Evolutionary conservation across 805 yeast genomes (phyloP).

Genomic region (Wickerhamomyces canadensis): DNA sequence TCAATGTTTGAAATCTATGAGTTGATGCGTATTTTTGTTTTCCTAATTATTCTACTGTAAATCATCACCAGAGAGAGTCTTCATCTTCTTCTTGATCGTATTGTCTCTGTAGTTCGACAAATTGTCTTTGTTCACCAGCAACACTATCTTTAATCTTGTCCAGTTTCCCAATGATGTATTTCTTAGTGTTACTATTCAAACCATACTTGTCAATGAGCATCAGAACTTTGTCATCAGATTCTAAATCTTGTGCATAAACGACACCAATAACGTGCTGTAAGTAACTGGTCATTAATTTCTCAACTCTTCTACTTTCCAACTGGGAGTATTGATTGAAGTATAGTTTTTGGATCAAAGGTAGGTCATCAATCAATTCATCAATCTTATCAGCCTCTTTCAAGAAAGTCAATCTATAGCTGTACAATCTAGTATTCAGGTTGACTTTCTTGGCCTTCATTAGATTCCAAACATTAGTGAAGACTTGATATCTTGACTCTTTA

Average conservation of each 20-base stretch:
- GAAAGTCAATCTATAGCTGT: slow-evolving; percentile 7
- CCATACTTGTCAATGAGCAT: slow-evolving; percentile 5
- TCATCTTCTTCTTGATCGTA: slow-evolving; percentile 28
- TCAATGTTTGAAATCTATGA: too few species aligned
- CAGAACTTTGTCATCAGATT: slow-evolving; percentile 5
- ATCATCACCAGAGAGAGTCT: slow-evolving; percentile 22
- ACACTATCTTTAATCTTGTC: slow-evolving; percentile 1
- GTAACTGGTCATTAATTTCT: slow-evolving; percentile 11
- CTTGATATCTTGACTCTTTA: slow-evolving; percentile 1
- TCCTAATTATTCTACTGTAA: too few species aligned
- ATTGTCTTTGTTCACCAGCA: slow-evolving; percentile 8
- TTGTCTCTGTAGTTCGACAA: slow-evolving; percentile 21
- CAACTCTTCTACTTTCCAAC: slow-evolving; percentile 4
- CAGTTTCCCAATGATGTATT: not conserved
- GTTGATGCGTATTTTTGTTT: too few species aligned
- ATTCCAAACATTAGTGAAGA: slow-evolving; percentile 14
- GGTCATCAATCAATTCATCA: slow-evolving; percentile 10
- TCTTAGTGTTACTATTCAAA: not conserved
- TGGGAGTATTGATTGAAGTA: slow-evolving; percentile 2
- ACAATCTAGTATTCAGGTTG: slow-evolving; percentile 8
- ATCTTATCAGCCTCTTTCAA: slow-evolving; percentile 4
- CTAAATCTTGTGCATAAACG: slow-evolving; percentile 7
- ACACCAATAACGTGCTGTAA: slow-evolving; percentile 3
- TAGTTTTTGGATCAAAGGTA: slow-evolving; percentile 7
- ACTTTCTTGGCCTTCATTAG: slow-evolving; percentile 9